Conservation (phyloP, 495 filamentous ascomycete species). For the Cercophora samala region DNA sequence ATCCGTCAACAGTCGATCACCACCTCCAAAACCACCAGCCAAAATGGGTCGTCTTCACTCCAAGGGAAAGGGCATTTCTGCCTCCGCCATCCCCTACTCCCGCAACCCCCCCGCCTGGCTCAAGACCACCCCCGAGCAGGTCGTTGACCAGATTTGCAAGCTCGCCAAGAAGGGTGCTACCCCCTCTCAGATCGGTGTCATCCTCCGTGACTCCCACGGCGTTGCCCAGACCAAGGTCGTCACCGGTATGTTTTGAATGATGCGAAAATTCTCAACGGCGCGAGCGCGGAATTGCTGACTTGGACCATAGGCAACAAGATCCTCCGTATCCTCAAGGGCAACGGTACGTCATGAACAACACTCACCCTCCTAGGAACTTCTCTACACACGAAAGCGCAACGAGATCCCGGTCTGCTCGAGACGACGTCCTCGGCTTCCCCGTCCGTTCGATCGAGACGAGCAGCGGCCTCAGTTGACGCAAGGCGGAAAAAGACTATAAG, state of each 20-base stretch:
- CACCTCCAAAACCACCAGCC: constrained; percentile 38
- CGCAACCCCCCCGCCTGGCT: constrained; percentile 88
- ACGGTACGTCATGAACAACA: constrained; percentile 37
- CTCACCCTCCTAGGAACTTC: neutral
- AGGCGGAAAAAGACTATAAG: constrained; percentile 14
- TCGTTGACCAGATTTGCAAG: constrained; percentile 98
- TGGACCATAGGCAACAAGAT: constrained; percentile 86
- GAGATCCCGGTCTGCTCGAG: neutral
- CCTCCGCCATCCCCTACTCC: constrained; percentile 93
- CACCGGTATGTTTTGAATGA: constrained; percentile 65
- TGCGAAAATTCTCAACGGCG: neutral
- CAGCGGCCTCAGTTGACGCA: constrained; percentile 8
- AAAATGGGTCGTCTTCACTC: constrained; percentile 98
- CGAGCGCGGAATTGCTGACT: constrained; percentile 7
- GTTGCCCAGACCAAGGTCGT: constrained; percentile 95
- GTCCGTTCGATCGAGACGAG: constrained; percentile 8
- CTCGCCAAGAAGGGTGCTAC: constrained; percentile 96
- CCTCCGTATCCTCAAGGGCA: constrained; percentile 93
- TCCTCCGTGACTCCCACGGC: constrained; percentile 95
- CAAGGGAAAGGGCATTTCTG: constrained; percentile 98
- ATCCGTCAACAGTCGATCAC: constrained; percentile 34
- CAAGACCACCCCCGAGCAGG: constrained; percentile 83
- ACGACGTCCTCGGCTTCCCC: neutral
- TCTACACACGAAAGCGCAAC: neutral
- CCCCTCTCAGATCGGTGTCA: constrained; percentile 97